Percentiles rank a stretch among this genome's conserved stretches.
Conservation (phyloP, 2,329 filamentous ascomycete genomes). For the Phialocephala sp. region DNA sequence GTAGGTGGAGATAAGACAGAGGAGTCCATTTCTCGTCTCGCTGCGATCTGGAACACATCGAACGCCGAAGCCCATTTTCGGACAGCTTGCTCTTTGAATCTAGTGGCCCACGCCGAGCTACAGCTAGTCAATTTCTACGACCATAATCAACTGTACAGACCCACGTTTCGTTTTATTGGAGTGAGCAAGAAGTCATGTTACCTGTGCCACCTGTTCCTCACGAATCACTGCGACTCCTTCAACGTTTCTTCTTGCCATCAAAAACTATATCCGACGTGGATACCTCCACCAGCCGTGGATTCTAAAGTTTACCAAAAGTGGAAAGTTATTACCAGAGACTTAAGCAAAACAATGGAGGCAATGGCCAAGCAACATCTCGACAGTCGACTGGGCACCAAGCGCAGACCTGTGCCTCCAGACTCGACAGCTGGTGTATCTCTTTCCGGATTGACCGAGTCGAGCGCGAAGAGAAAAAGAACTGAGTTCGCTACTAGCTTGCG, state of each 20-base stretch:
- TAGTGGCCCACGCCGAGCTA: conserved; percentile 44
- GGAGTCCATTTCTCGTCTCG: conserved; percentile 23
- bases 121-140: conserved; percentile 44
- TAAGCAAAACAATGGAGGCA: conserved; percentile 26
- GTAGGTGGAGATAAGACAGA: conserved; percentile 16
- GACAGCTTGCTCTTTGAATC: conserved; percentile 29
- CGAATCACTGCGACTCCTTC: conserved; percentile 36
- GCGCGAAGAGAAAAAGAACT: neutral
- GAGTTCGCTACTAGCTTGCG: neutral
- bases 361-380: conserved; percentile 22
- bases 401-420: conserved; percentile 23
- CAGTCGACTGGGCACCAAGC: conserved; percentile 20
- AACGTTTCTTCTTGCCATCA: conserved; percentile 42
- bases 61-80: conserved; percentile 35
- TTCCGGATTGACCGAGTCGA: conserved; percentile 25
- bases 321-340: conserved; percentile 22
- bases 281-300: conserved; percentile 35
- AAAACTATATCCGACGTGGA: conserved; percentile 45
- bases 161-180: conserved; percentile 40
- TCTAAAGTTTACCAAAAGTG: conserved; percentile 21
- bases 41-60: conserved; percentile 26
- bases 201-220: conserved; percentile 41
- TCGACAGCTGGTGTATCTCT: conserved; percentile 33
- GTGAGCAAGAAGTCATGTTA: conserved; percentile 46
- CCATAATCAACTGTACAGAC: conserved; percentile 31